Evolutionary conservation across 306 rosid genomes (phyloP), one percentile per base, ranked within the genome.

Genomic region (Hippophae gyantsensis): DNA sequence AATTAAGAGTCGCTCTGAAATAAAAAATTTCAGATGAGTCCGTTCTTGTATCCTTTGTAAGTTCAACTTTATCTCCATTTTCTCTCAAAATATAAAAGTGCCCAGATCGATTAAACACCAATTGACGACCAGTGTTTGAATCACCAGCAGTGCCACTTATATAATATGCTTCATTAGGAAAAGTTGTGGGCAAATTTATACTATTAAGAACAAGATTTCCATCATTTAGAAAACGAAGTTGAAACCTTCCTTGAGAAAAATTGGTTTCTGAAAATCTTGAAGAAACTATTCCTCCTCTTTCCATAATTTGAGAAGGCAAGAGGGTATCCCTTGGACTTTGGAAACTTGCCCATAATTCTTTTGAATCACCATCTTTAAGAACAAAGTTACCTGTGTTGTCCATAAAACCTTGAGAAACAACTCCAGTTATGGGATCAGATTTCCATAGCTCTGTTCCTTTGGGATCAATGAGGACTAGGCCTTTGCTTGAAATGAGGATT

Each of bases 241-340:
- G 65, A 54, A 71, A 79, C 32, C 61, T 72, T 6, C 84, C 75
- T 7, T 2, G 7, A 11, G 73, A 32, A 43, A 51, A 79, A 56
- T 57, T 54, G 5, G 56, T 63, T 38, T 74, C 68, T 10, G 79
- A 64, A 60, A 50, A 60, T 9, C 71, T 70, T 3, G 86, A 76
- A 13, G 60, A 65, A 40, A 81, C 58, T 0, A 2, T 0, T 6
- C 56, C 64, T 9, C 13, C 57, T 26, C 5, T 12, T 27, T 65
- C 68, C 57, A 74, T 7, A 11, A 3, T 44, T 46, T 75, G 78
- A 3, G 58, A 11, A 14, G 84, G 84, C 59, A 79, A 67, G 50
- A 78, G 26, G 0, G 83, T 78, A 47, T 74, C 67, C 2, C 57
- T 48, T 6, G 74, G 78, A 5, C 46, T 6, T 2, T 32, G 6